Evolutionary conservation across 768 basidiomycete genomes (phyloP).

Genomic region (Pleurotus eryngii): DNA sequence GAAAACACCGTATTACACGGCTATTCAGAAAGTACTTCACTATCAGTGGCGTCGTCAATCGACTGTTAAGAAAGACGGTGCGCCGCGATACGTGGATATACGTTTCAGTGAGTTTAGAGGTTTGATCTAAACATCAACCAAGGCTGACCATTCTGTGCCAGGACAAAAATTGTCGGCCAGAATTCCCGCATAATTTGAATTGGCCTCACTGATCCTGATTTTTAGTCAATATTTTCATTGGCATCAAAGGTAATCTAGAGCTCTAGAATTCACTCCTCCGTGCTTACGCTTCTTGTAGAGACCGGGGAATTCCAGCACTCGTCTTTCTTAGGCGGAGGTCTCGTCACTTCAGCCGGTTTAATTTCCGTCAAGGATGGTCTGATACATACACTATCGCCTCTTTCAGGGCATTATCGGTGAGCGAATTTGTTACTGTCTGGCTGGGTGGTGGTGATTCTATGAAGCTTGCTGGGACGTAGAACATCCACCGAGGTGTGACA

Average conservation of each 20-base stretch:
- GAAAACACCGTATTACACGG: conserved; percentile 34
- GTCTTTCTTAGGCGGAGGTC: conserved; percentile 53
- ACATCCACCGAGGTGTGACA: conserved; percentile 50
- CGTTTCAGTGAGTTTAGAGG: conserved; percentile 42
- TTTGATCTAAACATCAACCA: background rate
- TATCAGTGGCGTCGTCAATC: conserved; percentile 46
- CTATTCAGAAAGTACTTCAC: conserved; percentile 45
- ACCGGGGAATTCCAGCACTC: conserved; percentile 68
- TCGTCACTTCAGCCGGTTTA: conserved; percentile 63
- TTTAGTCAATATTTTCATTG: conserved; percentile 61
- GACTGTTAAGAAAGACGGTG: conserved; percentile 55
- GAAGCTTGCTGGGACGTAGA: conserved; percentile 21
- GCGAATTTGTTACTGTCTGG: background rate
- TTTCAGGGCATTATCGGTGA: conserved; percentile 65
- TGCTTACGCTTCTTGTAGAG: conserved; percentile 19
- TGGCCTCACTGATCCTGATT: background rate
- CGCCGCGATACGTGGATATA: conserved; percentile 68
- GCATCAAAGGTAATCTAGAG: conserved; percentile 47
- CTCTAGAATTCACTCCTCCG: background rate
- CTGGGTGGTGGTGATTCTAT: background rate
- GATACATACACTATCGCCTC: conserved; percentile 58
- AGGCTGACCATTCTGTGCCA: conserved; percentile 15
- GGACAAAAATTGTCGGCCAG: conserved; percentile 50
- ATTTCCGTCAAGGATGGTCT: conserved; percentile 61
- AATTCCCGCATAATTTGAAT: background rate